These are phyloP conservation scores for Dalbergia oliveri DNA, from an alignment of 306 rosid genomes.

Conservation along the genomic window DNA sequence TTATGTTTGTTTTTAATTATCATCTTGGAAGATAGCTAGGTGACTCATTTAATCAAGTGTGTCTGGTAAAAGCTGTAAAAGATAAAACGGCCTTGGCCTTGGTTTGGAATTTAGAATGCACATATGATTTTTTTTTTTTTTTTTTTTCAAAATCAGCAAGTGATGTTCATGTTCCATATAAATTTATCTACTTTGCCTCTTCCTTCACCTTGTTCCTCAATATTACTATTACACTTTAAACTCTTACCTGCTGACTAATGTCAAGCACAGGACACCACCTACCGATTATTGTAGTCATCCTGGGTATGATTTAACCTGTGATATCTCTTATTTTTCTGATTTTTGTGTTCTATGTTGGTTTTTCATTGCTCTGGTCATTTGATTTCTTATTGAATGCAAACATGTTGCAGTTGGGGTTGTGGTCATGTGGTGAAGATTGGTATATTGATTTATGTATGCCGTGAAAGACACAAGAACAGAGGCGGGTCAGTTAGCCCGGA, in stretches of 20 bases:
- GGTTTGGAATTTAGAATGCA: neutral
- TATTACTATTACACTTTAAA: neutral
- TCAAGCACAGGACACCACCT: neutral
- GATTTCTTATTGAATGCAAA: no score
- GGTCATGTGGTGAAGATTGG: no score
- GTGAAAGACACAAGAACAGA: no score
- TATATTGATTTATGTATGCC: no score
- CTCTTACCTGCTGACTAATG: conserved; percentile 40
- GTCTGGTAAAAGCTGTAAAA: no score
- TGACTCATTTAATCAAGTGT: no score
- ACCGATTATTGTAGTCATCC: no score
- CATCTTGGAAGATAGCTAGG: neutral
- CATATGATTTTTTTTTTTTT: neutral
- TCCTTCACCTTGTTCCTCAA: conserved; percentile 19
- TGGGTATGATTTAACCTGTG: conserved; percentile 23
- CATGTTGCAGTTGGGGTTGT: no score
- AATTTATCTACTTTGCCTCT: neutral
- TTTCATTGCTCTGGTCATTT: no score
- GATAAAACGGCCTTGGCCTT: neutral
- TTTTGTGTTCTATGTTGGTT: no score
- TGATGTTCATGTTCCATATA: neutral
- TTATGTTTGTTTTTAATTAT: neutral
- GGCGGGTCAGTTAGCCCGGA: no score
- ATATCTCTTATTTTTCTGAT: neutral
- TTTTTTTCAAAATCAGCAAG: neutral